Conservation (phyloP, 768 basidiomycete genomes). For the Lenzites betulinus region DNA sequence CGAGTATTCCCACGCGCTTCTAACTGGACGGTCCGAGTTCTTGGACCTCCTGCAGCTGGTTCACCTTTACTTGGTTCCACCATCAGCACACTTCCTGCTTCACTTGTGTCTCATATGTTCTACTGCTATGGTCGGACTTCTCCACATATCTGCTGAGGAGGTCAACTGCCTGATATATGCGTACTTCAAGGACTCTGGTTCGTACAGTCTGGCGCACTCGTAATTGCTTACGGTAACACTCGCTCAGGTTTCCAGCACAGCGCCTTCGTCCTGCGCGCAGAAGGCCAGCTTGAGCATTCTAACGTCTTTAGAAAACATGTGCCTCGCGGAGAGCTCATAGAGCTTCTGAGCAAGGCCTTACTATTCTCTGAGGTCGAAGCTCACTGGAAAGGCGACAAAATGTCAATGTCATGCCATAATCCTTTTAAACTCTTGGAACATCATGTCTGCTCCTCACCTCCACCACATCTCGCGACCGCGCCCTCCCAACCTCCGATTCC, state of each 20-base stretch:
- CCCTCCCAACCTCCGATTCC: no score
- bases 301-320: conserved; percentile 72
- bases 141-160: conserved; percentile 77
- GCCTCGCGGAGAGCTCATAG: conserved; percentile 78
- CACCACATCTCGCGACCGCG: neutral
- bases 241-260: conserved; percentile 74
- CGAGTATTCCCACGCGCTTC: neutral
- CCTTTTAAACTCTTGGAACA: conserved; percentile 74
- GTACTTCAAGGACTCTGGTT: conserved; percentile 83
- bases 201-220: conserved; percentile 5
- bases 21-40: neutral
- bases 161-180: conserved; percentile 85
- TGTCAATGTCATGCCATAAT: conserved; percentile 66
- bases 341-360: conserved; percentile 77
- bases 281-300: conserved; percentile 70
- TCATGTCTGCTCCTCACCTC: conserved; percentile 60
- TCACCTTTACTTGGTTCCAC: neutral
- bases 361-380: conserved; percentile 83
- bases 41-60: neutral
- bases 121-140: conserved; percentile 37
- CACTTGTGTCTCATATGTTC: neutral
- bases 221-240: neutral
- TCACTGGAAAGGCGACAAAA: conserved; percentile 69
- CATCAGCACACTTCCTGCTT: neutral
- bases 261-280: conserved; percentile 78